Base-by-base conservation (phyloP, 352 stramenopile species). In the Globisporangium apiculatum region DNA sequence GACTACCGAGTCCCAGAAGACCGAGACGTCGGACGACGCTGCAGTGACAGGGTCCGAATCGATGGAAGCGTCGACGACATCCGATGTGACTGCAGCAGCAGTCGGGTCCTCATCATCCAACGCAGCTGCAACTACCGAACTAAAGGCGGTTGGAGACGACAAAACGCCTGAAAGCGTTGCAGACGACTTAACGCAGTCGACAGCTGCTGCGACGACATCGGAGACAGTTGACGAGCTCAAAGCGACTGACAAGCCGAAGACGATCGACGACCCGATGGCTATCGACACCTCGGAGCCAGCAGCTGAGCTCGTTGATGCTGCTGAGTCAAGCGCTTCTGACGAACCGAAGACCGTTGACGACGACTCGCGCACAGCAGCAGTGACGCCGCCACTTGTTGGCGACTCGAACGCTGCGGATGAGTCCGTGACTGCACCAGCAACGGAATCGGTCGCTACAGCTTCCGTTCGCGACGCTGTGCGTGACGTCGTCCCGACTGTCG, bases 221-320 rank as follows among this genome's bases (percentile, higher is more conserved):
- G 24, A 31, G 24, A 2, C 24, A 31, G 24, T 31, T 1, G 24
- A 31, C 24, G 2, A 31, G 24, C 24, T 3, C 24, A 31, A 31
- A 2, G 24, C 24, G 24, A 31, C 24, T 31, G 24, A 31, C 24
- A 31, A 31, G 24, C 24, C 24, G 1, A 31, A 31, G 24, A 31
- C 24, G 42, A 12, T 47, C 51, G 53, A 42, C 41, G 14, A 52
- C 47, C 11, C 43, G 51, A 11, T 31, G 24, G 24, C 24, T 31
- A 31, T 31, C 2, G 24, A 31, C 24, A 31, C 2, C 24, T 31
- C 24, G 24, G 24, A 31, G 24, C 24, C 37, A 64, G 35, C 62
- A 51, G 36, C 41, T 12, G 58, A 69, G 14, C 3, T 18, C n/a
- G 18, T 51, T 17, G 48, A 60, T 47, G 51, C n/a, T 45, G 15